Evolutionary conservation across 257 asterid species (phyloP).

Genomic region (Misopates orontium): DNA sequence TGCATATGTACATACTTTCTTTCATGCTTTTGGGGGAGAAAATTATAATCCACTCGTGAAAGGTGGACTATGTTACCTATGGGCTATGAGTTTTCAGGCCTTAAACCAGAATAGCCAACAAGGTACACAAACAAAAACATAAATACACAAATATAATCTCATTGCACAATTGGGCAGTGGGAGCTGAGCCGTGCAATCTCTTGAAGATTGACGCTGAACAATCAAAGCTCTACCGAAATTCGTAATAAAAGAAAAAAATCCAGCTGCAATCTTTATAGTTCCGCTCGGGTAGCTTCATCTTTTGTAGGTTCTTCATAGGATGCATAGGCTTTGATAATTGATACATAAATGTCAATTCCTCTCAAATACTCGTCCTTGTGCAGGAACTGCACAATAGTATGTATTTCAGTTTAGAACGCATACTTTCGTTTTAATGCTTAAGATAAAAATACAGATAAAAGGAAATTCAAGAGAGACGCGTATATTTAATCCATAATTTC

Average conservation of each 20-base stretch:
- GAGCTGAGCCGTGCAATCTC: neutral
- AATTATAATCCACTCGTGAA: no score
- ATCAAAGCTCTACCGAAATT: neutral
- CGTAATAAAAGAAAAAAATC: constrained; percentile 4
- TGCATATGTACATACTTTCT: no score
- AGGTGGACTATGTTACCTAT: no score
- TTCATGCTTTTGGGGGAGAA: no score
- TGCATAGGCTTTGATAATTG: constrained; percentile 73
- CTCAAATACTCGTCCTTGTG: constrained; percentile 84
- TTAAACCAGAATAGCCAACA: no score
- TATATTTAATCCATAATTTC: neutral
- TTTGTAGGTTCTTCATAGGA: constrained; percentile 47
- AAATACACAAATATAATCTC: neutral
- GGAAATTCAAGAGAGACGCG: neutral
- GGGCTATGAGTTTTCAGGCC: no score
- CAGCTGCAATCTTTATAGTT: constrained; percentile 44
- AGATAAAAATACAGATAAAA: neutral
- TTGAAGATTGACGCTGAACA: neutral
- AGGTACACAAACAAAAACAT: no score
- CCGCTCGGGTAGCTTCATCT: constrained; percentile 59
- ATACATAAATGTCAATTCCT: constrained; percentile 71
- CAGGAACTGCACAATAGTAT: constrained; percentile 63
- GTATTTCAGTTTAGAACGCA: constrained; percentile 9
- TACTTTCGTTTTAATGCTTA: neutral
- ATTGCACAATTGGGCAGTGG: neutral